These are phyloP conservation scores for Fonsecaea erecta DNA, from an alignment of 2,329 filamentous ascomycete genomes.

Conservation along the genomic window DNA sequence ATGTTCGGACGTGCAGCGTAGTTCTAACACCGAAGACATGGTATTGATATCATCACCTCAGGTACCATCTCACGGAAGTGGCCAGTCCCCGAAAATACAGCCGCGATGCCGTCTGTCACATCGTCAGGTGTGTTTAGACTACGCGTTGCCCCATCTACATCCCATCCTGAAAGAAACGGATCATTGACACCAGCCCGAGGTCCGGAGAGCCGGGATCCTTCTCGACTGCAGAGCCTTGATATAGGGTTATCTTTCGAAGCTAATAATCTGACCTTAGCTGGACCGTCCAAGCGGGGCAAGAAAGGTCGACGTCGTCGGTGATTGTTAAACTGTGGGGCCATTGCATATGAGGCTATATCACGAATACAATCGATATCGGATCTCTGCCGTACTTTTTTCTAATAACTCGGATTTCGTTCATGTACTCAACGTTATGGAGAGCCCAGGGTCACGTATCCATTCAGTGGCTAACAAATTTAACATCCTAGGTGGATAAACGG, in stretches of 20 bases:
- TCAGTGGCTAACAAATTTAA: too few species aligned
- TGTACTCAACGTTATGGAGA: too few species aligned
- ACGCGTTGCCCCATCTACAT: constrained; percentile 16
- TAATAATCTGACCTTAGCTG: constrained; percentile 17
- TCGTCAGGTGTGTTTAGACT: constrained; percentile 22
- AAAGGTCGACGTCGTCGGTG: too few species aligned
- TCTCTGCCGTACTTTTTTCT: too few species aligned
- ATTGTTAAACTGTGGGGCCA: too few species aligned
- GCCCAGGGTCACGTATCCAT: too few species aligned
- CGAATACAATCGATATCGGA: too few species aligned
- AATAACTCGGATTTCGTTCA: too few species aligned
- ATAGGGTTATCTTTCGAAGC: constrained; percentile 19
- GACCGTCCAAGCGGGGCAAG: too few species aligned
- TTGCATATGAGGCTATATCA: too few species aligned
- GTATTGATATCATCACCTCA: constrained; percentile 5
- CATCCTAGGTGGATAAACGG: too few species aligned
- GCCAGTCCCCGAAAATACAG: constrained; percentile 15
- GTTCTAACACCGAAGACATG: constrained; percentile 20
- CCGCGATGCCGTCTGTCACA: constrained; percentile 13
- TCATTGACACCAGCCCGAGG: background rate
- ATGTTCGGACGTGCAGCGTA: constrained; percentile 18
- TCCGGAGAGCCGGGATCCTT: constrained; percentile 6
- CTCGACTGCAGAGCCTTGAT: background rate
- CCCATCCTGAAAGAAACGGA: constrained; percentile 15
- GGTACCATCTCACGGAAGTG: constrained; percentile 16